Base-by-base conservation (phyloP, 164 flowering plant species). In the Magnolia changhungtana region DNA sequence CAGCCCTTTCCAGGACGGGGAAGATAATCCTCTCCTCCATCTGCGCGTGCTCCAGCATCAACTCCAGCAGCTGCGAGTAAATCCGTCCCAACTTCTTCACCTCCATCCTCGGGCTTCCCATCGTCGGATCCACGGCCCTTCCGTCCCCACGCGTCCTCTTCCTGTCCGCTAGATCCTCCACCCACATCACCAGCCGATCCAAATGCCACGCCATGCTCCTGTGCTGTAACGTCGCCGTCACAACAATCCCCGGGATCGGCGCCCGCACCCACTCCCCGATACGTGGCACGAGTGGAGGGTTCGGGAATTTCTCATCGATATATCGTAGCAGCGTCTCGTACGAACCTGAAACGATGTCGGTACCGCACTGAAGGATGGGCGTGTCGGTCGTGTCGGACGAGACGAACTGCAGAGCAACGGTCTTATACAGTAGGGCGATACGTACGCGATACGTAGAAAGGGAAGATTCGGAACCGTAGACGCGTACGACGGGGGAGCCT, bases 1-100 rank as follows among this genome's bases (percentile, higher is more conserved):
- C 95, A 19, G 86, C 89, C 27, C 18, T 75, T 31, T 88, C 90
- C 52, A 91, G 74, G 50, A 89, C 69, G 0, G 90, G 93, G 76
- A 91, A 91, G 27, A 91, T 73, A 73, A 89, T 79, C 71, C 81
- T 80, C 82, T 91, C 95, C 86, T 91, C 95, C 93, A 91, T 87
- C 80, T 87, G 93, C 52, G 95, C 95, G 69, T 91, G 95, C 82
- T 91, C 95, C 52, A 91, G 71, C 91, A 89, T 78, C 72, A 91
- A 29, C 81, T 91, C 90, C 71, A 82, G 72, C 80, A 91, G 72
- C 82, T 80, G 81, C 18, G 86, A 74, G 66, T 91, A 91, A 69
- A 84, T 82, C 82, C 78, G 82, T 71, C 79, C 88, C 29, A 89
- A 86, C 85, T 90, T 92, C 79, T 64, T 89, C 77, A 90, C 81